Base-by-base conservation (phyloP, 371 early-diverging fungal genomes). In the Choanephora cucurbitarum region DNA sequence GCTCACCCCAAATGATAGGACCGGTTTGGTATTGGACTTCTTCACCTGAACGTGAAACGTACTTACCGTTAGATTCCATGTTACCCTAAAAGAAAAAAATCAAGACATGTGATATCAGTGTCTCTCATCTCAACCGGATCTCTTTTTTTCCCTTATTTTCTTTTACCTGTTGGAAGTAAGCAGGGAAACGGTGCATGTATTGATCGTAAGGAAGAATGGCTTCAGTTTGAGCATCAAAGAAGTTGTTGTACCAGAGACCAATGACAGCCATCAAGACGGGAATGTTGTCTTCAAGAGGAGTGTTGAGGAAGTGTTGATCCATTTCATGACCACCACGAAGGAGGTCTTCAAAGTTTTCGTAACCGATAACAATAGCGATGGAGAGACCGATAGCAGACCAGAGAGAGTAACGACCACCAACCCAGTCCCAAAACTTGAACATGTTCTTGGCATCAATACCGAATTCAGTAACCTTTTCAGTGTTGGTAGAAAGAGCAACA, bases 381-480 rank as follows among this genome's bases (percentile, higher is more conserved):
- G 96, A 94, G 50, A 99, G 85, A 43, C 99, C 99, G 60, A 98
- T 98, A 44, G 99, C 97, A 37, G 97, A 97, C 99, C 99, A 99
- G 40, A 99, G 87, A 46, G 98, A 98, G 85, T 98, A 99, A 56
- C 99, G 91, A 42, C 99, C 99, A 67, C 99, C 99, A 53, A 99
- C 99, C 95, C 96, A 99, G 79, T 99, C 99, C 99, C 99, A 99
- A 89, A 99, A 99, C 73, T 91, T 90, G 87, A 99, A 98, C 93
- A 98, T 96, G 82, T 97, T 97, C 64, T 86, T 81, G 34, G 86
- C 71, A 67, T 85, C 87, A 60, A 99, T 98, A 55, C 98, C 98
- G 67, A 98, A 98, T 22, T 82, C 90, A 57, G 88, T 83, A 23
- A 94, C 97, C 34, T 84, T 91, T 57, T 88, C 78, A n/a, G 85